Base-by-base conservation (phyloP, 1,139 yeast genomes). In the Lodderomyces metapsilosis region DNA sequence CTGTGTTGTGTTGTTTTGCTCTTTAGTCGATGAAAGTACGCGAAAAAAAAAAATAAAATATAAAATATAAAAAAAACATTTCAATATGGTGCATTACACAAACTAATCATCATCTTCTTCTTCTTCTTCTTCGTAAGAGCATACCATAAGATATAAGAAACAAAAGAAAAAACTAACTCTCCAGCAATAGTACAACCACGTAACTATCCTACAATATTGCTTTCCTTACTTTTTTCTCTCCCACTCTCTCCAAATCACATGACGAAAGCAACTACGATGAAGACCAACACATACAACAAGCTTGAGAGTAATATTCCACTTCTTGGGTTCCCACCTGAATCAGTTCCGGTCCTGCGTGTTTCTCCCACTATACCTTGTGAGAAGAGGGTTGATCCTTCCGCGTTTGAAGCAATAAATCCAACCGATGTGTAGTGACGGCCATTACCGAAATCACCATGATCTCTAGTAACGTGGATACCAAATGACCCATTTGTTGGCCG, bases 11-110 rank as follows among this genome's bases (percentile, higher is more conserved):
- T 28, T 36, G 22, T 12, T 36, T 34, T n/a, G 13, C 30, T 23
- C 6, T 20, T 18, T n/a, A 5, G 8, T 5, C 8, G 22, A 20
- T 5, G 3, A 20, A n/a, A 25, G 25, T 18, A 36, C 39, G 39
- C 34, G 34, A 28, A 36, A 36, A 36, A 36, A 28, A 28, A 28
- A 12, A 17, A 15, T 5, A 17, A 11, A 6, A 31, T 16, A 18
- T 16, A 16, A 11, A 18, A 16, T 4, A 17, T 16, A 10, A 30
- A 5, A n/a, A 18, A 21, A 16, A 16, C 8, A 16, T 9, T 34
- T 21, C n/a, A n/a, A n/a, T n/a, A n/a, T 15, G 20, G 37, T 34
- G 22, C 7, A 32, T 32, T 23, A 34, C 17, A 21, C 23, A 24
- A 22, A 17, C 16, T 15, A 35, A 15, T 20, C 18, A 36, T n/a